Evolutionary conservation across 768 basidiomycete genomes (phyloP), one percentile per base, ranked within the genome.

Genomic region (Boletus sp.): DNA sequence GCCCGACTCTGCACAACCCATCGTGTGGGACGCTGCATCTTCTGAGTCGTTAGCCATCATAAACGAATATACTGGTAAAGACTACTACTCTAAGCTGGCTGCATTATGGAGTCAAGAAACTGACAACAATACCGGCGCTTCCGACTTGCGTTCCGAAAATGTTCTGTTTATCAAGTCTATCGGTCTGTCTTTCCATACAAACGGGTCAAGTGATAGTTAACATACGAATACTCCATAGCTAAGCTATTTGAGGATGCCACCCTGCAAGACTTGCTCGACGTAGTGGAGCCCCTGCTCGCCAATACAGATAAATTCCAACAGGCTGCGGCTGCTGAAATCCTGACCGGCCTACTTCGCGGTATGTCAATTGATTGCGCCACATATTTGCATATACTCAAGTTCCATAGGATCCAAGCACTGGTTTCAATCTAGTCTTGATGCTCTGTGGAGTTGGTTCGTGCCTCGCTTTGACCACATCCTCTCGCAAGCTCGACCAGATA

Each of bases 281-380:
- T 77, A 17, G 76, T 88, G 36, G 90, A 94, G 40, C 75, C 82
- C 12, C 66, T 91, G 30, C 73, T 91, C 40, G 75, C 72, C 35
- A 89, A 88, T 48, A 54, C 78, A 17, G 89, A 93, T 64, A 89
- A 90, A 57, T 93, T 87, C 76, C 92, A 92, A 72, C 93, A 93
- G 67, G 82, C 92, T 28, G 90, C 90, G 30, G 86, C 86, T 28
- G 86, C 84, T 50, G 88, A 88, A 72, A 71, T 94, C 33, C 68
- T 94, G 29, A 78, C 82, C 36, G 94, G 93, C 20, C 65, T 93
- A 47, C 72, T 91, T 54, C 82, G 93, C 59, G 93, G 89, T 87
- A 67, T 51, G 75, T 55, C 9, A 15, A 42, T 45, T 20, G 36
- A 42, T 45, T 20, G 36, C 36, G 46, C 36, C 10, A 33, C n/a